Evolutionary conservation across 495 filamentous ascomycete species (phyloP), one percentile per base, ranked within the genome.

Genomic region (Schizothecium vesticola): DNA sequence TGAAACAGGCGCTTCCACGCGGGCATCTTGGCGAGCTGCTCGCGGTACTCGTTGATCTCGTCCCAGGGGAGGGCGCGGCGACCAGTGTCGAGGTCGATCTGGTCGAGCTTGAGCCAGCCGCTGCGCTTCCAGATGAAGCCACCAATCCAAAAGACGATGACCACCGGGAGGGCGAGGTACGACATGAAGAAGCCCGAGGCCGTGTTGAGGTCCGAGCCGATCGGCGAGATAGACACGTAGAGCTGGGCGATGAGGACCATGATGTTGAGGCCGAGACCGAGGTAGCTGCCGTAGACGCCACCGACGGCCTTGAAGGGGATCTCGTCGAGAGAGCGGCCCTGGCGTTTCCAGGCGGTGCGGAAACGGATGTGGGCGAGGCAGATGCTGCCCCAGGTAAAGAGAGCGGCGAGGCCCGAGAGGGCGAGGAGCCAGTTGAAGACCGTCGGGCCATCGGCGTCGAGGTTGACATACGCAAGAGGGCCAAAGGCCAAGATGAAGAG

Each of bases 131-230:
- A 90, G 51, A 80, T 21, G 71, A 80, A 89, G 26, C 86, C 87
- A 63, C 73, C 70, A 67, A 96, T 72, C 75, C 92, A 98, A 76
- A 87, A 94, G 26, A 84, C 59, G 5, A 97, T 73, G 65, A 97
- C 91, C 68, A 98, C 86, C 2, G 95, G 95, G 0, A 88, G 86
- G 22, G 92, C 92, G 10, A 97, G 84, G 76, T 95, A 99, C 33
- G 82, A 84, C 26, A 82, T 76, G 82, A 98, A 97, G 83, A 95
- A 97, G 71, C 73, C 76, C 1, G 73, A 79, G 68, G 72, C 88
- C 87, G 29, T 85, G 90, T 77, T 77, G 69, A 70, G 71, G 25
- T 77, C 77, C 21, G 70, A 72, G 21, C 73, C 71, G 61, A 83
- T 71, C 55, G 84, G 82, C 61, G 79, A 83, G 63, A 86, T 74